Evolutionary conservation across 768 basidiomycete genomes (phyloP).

Genomic region (Rhodotorula graminis): DNA sequence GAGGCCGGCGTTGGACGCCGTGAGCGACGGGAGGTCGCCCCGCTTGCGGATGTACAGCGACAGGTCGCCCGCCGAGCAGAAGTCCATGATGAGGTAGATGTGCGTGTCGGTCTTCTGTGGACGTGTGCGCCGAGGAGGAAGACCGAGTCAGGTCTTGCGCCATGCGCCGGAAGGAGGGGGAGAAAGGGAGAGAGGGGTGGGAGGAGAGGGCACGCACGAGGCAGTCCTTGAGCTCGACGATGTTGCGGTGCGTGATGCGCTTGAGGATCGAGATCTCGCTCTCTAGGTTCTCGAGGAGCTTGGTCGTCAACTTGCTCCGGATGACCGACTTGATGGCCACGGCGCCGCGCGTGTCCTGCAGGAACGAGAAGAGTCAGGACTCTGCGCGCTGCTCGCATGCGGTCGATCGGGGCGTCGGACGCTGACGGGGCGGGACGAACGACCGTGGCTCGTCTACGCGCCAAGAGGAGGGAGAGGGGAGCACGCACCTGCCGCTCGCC

Average conservation of each 20-base stretch:
- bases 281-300: constrained; percentile 95
- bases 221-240: constrained; percentile 87
- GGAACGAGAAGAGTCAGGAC: no score
- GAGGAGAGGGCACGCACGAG: constrained; percentile 55
- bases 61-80: constrained; percentile 90
- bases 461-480: neutral
- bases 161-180: neutral
- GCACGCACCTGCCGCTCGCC: constrained; percentile 25
- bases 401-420: no score
- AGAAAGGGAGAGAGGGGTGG: neutral
- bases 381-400: no score
- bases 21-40: constrained; percentile 83
- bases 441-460: no score
- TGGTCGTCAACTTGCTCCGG: constrained; percentile 76
- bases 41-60: constrained; percentile 96
- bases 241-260: constrained; percentile 82
- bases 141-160: neutral
- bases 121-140: neutral
- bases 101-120: constrained; percentile 52
- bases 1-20: constrained; percentile 32
- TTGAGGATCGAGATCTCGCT: constrained; percentile 97
- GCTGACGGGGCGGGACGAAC: no score
- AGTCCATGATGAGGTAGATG: constrained; percentile 93
- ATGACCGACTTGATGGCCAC: constrained; percentile 93
- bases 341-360: constrained; percentile 11